Base-by-base conservation (phyloP, 805 yeast genomes). In the Candida loeiensis region DNA sequence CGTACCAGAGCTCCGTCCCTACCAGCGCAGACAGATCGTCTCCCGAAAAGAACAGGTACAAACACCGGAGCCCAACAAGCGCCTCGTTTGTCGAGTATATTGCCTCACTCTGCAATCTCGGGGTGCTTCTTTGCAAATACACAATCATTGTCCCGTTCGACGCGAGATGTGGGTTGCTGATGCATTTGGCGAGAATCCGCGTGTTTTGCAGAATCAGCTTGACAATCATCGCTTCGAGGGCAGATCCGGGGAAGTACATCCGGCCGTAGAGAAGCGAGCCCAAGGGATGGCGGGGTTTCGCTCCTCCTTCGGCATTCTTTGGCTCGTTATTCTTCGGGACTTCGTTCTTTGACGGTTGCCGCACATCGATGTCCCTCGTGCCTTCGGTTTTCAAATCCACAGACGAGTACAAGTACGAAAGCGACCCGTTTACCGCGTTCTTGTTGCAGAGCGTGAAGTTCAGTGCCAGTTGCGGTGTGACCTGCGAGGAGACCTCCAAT, bases 1-100 rank as follows among this genome's bases (percentile, higher is more conserved):
- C 95, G 50, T 84, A 85, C 91, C 96, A 93, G 3, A 88, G 47
- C 62, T 93, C 99, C 7, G 84, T 77, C 1, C 99, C 99, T 0
- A 86, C 49, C 0, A 89, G 79, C 1, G 80, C 73, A 32, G 79
- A 79, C 11, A 93, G 80, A 39, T 40, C 39, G 20, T 45, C 35
- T 2, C 38, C 46, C 1, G 76, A 74, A 27, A 28, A 21, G 33
- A 88, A 66, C 53, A 84, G 85, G 57, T 85, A 87, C 27, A 91
- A 67, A 37, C 83, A 79, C 41, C 97, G 69, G 46, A 87, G 75
- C 0, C 99, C 99, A 11, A 88, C 48, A 6, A 93, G 67, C 0
- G 86, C 77, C 53, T 91, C 98, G 48, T 85, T 85, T 4, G 96
- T 79, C 6, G 95, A 85, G 57, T 80, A 87, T 2, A 90, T 73